These are phyloP conservation scores for Colletotrichum plurivorum DNA, from an alignment of 2,329 filamentous ascomycete species.

Conservation along the genomic window DNA sequence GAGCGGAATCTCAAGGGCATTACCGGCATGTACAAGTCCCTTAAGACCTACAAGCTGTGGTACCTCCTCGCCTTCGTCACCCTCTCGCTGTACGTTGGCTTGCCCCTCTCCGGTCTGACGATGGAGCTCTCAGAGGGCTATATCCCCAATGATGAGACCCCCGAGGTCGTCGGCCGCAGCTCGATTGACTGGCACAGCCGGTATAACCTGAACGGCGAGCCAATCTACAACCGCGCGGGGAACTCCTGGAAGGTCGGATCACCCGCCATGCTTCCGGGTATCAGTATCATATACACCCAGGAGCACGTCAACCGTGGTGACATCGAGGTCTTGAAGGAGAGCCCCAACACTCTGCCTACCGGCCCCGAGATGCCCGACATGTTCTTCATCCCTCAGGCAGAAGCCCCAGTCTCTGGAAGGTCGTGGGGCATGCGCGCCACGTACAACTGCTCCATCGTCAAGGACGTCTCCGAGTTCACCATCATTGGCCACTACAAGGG, in stretches of 20 bases:
- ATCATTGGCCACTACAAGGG: slow-evolving; percentile 32
- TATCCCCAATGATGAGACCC: background rate
- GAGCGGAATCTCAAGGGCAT: background rate
- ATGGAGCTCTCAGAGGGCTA: slow-evolving; percentile 40
- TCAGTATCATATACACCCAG: slow-evolving; percentile 36
- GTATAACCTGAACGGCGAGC: background rate
- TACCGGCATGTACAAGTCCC: background rate
- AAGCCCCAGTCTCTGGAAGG: slow-evolving; percentile 25
- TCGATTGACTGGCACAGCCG: background rate
- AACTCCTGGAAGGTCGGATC: slow-evolving; percentile 23
- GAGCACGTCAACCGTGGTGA: slow-evolving; percentile 15
- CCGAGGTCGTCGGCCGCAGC: slow-evolving; percentile 29
- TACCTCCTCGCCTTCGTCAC: slow-evolving; percentile 27
- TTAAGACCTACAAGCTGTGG: slow-evolving; percentile 28
- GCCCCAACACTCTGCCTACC: slow-evolving; percentile 35
- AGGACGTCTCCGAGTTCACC: slow-evolving; percentile 33
- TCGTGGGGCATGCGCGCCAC: slow-evolving; percentile 35
- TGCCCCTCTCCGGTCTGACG: slow-evolving; percentile 40
- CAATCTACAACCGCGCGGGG: rapidly evolving
- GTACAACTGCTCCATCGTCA: slow-evolving; percentile 35
- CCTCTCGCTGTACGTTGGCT: slow-evolving; percentile 33
- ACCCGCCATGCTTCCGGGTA: slow-evolving; percentile 25
- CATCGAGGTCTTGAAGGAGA: background rate
- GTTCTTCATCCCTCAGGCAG: slow-evolving; percentile 39
- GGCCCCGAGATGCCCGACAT: slow-evolving; percentile 29